Evolutionary conservation across 805 yeast species (phyloP).

Genomic region (Saccharomycopsis sp.): DNA sequence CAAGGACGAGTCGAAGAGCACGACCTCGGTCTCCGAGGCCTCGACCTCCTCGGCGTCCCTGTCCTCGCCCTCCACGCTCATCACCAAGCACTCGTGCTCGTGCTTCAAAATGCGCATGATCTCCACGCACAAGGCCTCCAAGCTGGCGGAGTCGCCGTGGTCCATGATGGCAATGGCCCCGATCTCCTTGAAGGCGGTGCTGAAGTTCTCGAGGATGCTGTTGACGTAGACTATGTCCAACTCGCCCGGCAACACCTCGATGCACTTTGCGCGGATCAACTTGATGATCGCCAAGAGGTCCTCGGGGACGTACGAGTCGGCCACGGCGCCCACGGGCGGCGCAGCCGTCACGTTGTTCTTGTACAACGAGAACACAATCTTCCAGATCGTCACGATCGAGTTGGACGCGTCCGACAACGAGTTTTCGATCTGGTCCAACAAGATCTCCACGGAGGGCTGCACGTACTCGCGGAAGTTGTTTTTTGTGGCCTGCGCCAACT

Average conservation of each 20-base stretch:
- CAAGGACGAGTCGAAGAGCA: conserved; percentile 75
- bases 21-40: conserved; percentile 54
- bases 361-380: conserved; percentile 65
- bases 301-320: conserved; percentile 52
- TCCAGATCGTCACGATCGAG: conserved; percentile 79
- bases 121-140: conserved; percentile 65
- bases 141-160: conserved; percentile 45
- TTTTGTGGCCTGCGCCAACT: conserved; percentile 83
- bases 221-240: conserved; percentile 79
- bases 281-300: conserved; percentile 52
- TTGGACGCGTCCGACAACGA: conserved; percentile 90
- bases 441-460: conserved; percentile 56
- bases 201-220: conserved; percentile 64
- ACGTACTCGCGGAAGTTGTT: conserved; percentile 72
- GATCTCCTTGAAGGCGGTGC: conserved; percentile 57
- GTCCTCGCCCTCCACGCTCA: conserved; percentile 62
- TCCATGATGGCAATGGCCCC: conserved; percentile 73
- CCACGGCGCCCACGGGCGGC: conserved; percentile 55
- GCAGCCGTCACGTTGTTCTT: conserved; percentile 31
- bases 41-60: conserved; percentile 47
- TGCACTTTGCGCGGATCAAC: conserved; percentile 60
- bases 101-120: conserved; percentile 69
- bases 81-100: conserved; percentile 77
- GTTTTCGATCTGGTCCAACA: conserved; percentile 69
- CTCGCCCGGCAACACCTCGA: conserved; percentile 64